Evolutionary conservation across 2,329 filamentous ascomycete genomes (phyloP).

Genomic region (Colletotrichum tropicale): DNA sequence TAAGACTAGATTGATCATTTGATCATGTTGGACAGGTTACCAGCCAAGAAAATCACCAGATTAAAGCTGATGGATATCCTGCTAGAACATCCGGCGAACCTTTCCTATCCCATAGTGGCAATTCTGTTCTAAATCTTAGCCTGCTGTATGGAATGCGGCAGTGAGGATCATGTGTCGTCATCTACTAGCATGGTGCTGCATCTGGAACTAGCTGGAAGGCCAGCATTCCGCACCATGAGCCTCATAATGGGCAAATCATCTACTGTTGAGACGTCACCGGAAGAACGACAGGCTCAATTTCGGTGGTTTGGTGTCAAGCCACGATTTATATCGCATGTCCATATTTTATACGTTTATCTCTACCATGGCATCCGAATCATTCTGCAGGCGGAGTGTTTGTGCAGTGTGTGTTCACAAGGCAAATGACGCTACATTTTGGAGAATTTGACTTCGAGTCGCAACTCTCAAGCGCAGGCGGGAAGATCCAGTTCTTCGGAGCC

Average conservation of each 20-base stretch:
- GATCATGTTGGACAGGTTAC: background rate
- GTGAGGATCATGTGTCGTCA: background rate
- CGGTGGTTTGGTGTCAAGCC: background rate
- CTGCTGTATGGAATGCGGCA: background rate
- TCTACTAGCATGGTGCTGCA: background rate
- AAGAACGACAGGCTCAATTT: background rate
- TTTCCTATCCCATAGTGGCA: background rate
- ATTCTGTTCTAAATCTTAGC: background rate
- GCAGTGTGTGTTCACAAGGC: background rate
- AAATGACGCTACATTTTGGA: background rate
- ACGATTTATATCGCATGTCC: background rate
- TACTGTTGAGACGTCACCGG: background rate
- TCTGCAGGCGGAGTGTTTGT: background rate
- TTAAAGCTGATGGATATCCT: background rate
- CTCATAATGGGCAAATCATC: background rate
- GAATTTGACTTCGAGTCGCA: background rate
- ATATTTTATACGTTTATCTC: background rate
- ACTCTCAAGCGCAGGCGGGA: background rate
- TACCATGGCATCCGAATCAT: background rate
- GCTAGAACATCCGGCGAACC: background rate
- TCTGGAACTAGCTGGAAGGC: background rate
- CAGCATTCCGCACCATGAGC: background rate
- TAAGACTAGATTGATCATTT: background rate
- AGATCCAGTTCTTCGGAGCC: background rate
- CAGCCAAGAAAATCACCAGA: background rate